Conservation (phyloP, 1,139 yeast species). For the Ogataea hybrid region DNA sequence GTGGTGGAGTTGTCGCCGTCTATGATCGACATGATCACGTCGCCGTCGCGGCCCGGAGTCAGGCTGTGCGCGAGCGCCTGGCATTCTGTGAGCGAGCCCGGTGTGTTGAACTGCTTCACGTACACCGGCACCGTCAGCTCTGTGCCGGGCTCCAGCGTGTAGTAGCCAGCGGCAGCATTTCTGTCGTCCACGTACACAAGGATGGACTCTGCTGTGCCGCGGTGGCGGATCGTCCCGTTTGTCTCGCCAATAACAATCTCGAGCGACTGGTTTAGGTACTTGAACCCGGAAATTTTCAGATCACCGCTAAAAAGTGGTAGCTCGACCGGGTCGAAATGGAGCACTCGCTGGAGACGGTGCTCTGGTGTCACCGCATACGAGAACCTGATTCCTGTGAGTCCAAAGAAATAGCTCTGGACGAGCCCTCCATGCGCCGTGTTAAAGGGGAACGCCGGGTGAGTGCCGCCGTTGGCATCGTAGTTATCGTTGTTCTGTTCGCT, state of each 20-base stretch:
- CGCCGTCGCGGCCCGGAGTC: slow-evolving; percentile 57
- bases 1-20: slow-evolving; percentile 81
- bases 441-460: slow-evolving; percentile 85
- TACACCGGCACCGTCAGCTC: slow-evolving; percentile 52
- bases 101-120: slow-evolving; percentile 42
- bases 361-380: slow-evolving; percentile 39
- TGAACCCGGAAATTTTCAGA: slow-evolving; percentile 53
- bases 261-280: slow-evolving; percentile 59
- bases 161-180: slow-evolving; percentile 43
- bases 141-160: slow-evolving; percentile 45
- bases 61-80: slow-evolving; percentile 45
- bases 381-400: slow-evolving; percentile 66
- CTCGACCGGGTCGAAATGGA: slow-evolving; percentile 60
- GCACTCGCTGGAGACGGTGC: slow-evolving; percentile 34
- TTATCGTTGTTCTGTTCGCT: slow-evolving; percentile 77
- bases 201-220: slow-evolving; percentile 39
- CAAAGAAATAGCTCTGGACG: slow-evolving; percentile 68
- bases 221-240: slow-evolving; percentile 47
- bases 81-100: slow-evolving; percentile 63
- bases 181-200: slow-evolving; percentile 50
- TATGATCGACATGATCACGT: slow-evolving; percentile 55
- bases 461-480: slow-evolving; percentile 63
- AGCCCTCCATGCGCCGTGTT: slow-evolving; percentile 85
- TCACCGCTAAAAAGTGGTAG: slow-evolving; percentile 62
- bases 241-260: slow-evolving; percentile 48